These are phyloP conservation scores for Puccinia coronata DNA, from an alignment of 1,284 basidiomycete species.

Conservation along the genomic window DNA sequence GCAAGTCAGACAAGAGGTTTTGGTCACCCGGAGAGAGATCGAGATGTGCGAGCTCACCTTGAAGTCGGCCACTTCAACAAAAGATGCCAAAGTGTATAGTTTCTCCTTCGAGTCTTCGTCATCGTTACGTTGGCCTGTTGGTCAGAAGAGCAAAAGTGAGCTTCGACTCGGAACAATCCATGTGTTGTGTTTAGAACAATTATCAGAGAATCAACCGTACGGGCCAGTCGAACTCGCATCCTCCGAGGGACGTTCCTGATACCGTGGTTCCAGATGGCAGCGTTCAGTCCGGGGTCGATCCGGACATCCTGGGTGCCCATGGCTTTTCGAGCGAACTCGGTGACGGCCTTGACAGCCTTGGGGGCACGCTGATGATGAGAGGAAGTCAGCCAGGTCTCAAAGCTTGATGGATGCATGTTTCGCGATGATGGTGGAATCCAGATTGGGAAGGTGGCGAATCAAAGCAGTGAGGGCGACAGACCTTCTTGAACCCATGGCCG, in stretches of 20 bases:
- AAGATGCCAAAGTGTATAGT: constrained; percentile 84
- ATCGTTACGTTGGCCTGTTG: constrained; percentile 79
- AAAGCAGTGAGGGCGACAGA: constrained; percentile 6
- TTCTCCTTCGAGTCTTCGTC: constrained; percentile 97
- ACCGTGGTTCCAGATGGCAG: constrained; percentile 83
- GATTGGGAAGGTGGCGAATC: neutral
- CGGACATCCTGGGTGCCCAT: constrained; percentile 93
- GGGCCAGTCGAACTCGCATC: constrained; percentile 85
- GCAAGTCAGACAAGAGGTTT: constrained; percentile 4
- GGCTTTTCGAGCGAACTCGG: constrained; percentile 82
- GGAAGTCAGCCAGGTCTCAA: constrained; percentile 7
- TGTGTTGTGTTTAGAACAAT: neutral
- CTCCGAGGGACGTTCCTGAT: constrained; percentile 88
- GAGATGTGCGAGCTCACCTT: constrained; percentile 65
- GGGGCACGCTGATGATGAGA: constrained; percentile 65
- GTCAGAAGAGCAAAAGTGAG: neutral
- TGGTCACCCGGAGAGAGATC: constrained; percentile 65
- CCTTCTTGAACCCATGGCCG: constrained; percentile 63
- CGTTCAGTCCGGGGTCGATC: constrained; percentile 88
- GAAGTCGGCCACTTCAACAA: constrained; percentile 68
- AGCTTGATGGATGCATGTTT: constrained; percentile 67
- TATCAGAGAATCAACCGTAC: constrained; percentile 65
- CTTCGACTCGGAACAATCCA: neutral
- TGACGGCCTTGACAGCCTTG: constrained; percentile 86
- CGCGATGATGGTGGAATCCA: constrained; percentile 63